These are phyloP conservation scores for Bryoglossum gracile DNA, from an alignment of 495 filamentous ascomycete genomes.

Conservation along the genomic window DNA sequence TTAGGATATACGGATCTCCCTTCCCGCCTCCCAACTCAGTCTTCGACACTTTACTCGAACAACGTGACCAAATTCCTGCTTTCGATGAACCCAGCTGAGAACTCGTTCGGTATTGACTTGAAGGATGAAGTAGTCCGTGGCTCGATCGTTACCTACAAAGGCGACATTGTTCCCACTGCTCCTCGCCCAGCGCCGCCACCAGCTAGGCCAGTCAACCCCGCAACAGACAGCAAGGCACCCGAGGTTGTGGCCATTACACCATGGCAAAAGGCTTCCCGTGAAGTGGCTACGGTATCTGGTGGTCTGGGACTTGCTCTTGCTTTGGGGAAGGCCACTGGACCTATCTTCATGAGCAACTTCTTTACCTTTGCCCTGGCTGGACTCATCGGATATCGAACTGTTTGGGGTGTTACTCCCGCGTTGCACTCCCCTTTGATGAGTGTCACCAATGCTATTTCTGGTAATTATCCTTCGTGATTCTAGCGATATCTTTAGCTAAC, in stretches of 20 bases:
- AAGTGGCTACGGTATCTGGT: constrained; percentile 60
- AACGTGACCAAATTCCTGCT: constrained; percentile 79
- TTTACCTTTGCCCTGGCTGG: constrained; percentile 74
- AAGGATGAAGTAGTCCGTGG: constrained; percentile 74
- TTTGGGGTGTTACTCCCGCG: constrained; percentile 71
- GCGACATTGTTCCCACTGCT: constrained; percentile 62
- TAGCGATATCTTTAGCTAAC: constrained; percentile 1
- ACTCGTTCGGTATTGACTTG: constrained; percentile 65
- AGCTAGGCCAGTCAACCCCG: constrained; percentile 36
- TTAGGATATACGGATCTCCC: constrained; percentile 74
- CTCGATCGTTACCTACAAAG: constrained; percentile 67
- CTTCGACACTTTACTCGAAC: constrained; percentile 77
- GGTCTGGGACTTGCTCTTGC: constrained; percentile 66
- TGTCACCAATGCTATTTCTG: constrained; percentile 81
- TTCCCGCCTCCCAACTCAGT: constrained; percentile 71
- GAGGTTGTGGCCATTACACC: constrained; percentile 60
- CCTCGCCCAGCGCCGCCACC: constrained; percentile 66
- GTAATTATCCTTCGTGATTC: constrained; percentile 20
- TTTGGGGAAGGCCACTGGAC: constrained; percentile 68
- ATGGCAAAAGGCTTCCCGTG: constrained; percentile 65
- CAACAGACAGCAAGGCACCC: constrained; percentile 39
- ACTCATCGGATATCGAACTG: constrained; percentile 71
- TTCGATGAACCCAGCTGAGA: constrained; percentile 67
- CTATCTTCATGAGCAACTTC: constrained; percentile 73
- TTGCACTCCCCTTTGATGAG: constrained; percentile 79